These are phyloP conservation scores for Lipomyces oligophaga DNA, from an alignment of 805 yeast species.

Conservation along the genomic window DNA sequence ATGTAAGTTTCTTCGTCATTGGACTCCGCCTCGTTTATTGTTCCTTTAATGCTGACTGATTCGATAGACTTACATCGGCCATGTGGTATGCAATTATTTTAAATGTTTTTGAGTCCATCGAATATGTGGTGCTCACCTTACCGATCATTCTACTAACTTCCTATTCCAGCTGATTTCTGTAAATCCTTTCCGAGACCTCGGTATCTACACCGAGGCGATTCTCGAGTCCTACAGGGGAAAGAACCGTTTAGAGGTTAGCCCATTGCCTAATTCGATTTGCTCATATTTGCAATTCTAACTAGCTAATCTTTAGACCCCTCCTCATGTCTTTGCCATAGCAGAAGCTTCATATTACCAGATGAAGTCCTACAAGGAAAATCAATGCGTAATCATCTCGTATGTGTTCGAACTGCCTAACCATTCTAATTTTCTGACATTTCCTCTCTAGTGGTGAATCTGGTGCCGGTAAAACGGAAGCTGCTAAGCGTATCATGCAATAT, in stretches of 20 bases:
- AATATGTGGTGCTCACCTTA: not conserved
- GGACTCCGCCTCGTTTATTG: not conserved
- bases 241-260: slow-evolving; percentile 76
- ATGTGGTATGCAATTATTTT: slow-evolving; percentile 34
- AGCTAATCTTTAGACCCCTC: slow-evolving; percentile 50
- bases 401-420: not conserved
- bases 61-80: slow-evolving; percentile 38
- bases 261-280: not conserved
- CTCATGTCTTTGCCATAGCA: slow-evolving; percentile 97
- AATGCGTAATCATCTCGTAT: slow-evolving; percentile 78
- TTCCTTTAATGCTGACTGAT: slow-evolving; percentile 1
- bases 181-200: slow-evolving; percentile 93
- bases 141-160: not conserved
- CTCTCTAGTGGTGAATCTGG: slow-evolving; percentile 88
- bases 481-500: slow-evolving; percentile 90
- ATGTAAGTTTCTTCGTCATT: slow-evolving; percentile 40
- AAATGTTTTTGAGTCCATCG: not conserved
- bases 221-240: slow-evolving; percentile 79
- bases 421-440: slow-evolving; percentile 32
- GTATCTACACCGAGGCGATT: slow-evolving; percentile 82
- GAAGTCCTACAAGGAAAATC: slow-evolving; percentile 90
- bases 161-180: slow-evolving; percentile 66
- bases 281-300: not conserved
- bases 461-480: slow-evolving; percentile 97
- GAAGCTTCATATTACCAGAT: slow-evolving; percentile 94